Base-by-base conservation (phyloP, 805 yeast genomes). In the Ogataea ganodermae region DNA sequence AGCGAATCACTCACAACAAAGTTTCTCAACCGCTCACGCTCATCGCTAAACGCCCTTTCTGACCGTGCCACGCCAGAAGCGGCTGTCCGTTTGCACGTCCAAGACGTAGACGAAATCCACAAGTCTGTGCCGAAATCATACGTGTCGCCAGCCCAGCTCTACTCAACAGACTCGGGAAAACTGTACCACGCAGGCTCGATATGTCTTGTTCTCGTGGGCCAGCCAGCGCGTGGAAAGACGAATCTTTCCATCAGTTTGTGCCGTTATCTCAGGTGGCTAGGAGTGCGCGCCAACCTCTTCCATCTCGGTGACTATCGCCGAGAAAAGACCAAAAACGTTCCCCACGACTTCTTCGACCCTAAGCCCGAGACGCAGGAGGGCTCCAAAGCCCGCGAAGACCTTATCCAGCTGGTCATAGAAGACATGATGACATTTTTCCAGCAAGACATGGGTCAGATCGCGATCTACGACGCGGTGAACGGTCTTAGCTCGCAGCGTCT, bases 191-290 rank as follows among this genome's bases (percentile, higher is more conserved):
- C 99, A 4, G 99, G 99, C 3, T 87, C 89, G 59, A 82, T 94
- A 36, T 81, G 96, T 58, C 85, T 94, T 44, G 89, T 86, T 3
- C 75, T 94, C 56, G 92, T 88, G 4, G 99, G 99, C 0, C 74
- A 91, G 50, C 98, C 99, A 2, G 98, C 97, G 1, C 77, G 98
- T 40, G 97, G 98, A 2, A 94, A 94, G 65, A 94, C 99, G 1
- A 89, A 90, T 63, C 74, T 92, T 42, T 86, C 97, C 5, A 97
- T 92, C 32, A 84, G 96, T 12, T 75, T 94, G 53, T 89, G 97
- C 3, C 78, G 99, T 49, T 94, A 91, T 66, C 73, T 95, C 56
- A 78, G 97, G 59, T 94, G 99, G 99, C 73, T 94, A 37, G 99
- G 99, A 4, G 98, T 94, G 17, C 84, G 87, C 60, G 84, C 97